phyloP scores from a whole-genome alignment of 768 basidiomycete species.

The Scleroderma citrinum region DNA sequence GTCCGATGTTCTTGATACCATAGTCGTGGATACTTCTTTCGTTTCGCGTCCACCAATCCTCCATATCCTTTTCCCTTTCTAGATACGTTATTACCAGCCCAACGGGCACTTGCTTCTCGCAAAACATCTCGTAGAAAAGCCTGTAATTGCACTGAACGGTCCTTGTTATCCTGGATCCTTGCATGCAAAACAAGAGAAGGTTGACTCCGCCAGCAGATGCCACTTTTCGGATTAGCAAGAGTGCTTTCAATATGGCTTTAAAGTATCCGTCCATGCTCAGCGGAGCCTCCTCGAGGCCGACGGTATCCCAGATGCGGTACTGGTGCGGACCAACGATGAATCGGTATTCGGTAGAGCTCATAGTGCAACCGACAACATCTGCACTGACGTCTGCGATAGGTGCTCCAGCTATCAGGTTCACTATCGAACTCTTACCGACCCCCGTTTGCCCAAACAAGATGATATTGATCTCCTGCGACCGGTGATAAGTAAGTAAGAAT shows the following conservation, averaged over 20 bases:
- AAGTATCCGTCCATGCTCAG: not conserved
- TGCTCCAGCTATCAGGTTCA: slow-evolving; percentile 9
- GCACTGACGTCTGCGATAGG: slow-evolving; percentile 17
- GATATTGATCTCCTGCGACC: not conserved
- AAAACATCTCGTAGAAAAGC: slow-evolving; percentile 11
- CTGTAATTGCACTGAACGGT: slow-evolving; percentile 6
- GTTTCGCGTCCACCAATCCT: slow-evolving; percentile 25
- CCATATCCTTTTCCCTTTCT: slow-evolving; percentile 17
- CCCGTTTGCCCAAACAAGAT: slow-evolving; percentile 7
- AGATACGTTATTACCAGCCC: slow-evolving; percentile 14
- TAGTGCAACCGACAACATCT: slow-evolving; percentile 23
- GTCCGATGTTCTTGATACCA: not conserved
- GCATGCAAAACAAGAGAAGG: slow-evolving; percentile 15
- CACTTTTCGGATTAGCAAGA: not conserved
- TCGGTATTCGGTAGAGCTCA: slow-evolving; percentile 7
- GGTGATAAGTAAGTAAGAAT: not conserved
- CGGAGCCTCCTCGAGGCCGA: slow-evolving; percentile 10
- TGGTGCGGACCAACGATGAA: not conserved
- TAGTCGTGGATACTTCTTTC: not conserved
- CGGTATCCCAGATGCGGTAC: slow-evolving; percentile 17
- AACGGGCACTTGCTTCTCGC: slow-evolving; percentile 8
- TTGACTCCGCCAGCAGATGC: slow-evolving; percentile 5
- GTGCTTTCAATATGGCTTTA: not conserved
- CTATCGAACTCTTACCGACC: slow-evolving; percentile 6
- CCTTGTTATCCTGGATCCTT: slow-evolving; percentile 3